Evolutionary conservation across 2,329 filamentous ascomycete genomes (phyloP), one percentile per base, ranked within the genome.

Genomic region (Magnaporthiopsis poae): DNA sequence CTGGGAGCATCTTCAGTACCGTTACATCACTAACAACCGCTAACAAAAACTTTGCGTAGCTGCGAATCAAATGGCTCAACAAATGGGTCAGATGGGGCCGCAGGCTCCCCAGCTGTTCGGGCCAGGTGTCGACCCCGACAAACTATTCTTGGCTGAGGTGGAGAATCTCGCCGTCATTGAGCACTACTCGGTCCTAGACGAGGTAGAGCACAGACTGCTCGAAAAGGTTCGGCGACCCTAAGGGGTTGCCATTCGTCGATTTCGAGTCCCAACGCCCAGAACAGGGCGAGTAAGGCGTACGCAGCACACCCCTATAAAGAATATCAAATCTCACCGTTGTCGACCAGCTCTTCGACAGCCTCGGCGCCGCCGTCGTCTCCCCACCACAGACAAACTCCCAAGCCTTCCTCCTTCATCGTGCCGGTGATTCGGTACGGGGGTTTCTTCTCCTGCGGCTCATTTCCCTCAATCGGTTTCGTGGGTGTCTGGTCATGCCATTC

Each of bases 141-240:
- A 99, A 83, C 86, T 96, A 76, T 99, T 97, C 79, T 83, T 89
- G 76, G 91, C 83, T 62, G 95, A 99, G 80, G 91, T 91, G 2
- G 95, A 99, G 82, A 99, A 99, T 77, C 78, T 99, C 69, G 93
- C 96, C 72, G 95, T 99, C 31, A 85, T 96, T 73, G 93, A 96
- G 76, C 94, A 98, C 77, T 90, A 92, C 75, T 97, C 91, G 73
- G 91, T 97, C 69, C 80, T 98, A 68, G 91, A 96, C 72, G 90
- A 90, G 25, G 89, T 97, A 67, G 93, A 97, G 80, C 86, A 92
- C 74, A 87, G 95, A 74, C 80, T 99, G 68, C 80, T 98, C 73
- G 82, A 82, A 74, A 79, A 79, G 77, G 76, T 59, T 31, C 36
- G 35, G 39, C 25, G 29, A 11, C 27, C 18, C 2, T 29, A 25